Conservation (phyloP, 495 filamentous ascomycete species). For the Annulohypoxylon maeteangense region DNA sequence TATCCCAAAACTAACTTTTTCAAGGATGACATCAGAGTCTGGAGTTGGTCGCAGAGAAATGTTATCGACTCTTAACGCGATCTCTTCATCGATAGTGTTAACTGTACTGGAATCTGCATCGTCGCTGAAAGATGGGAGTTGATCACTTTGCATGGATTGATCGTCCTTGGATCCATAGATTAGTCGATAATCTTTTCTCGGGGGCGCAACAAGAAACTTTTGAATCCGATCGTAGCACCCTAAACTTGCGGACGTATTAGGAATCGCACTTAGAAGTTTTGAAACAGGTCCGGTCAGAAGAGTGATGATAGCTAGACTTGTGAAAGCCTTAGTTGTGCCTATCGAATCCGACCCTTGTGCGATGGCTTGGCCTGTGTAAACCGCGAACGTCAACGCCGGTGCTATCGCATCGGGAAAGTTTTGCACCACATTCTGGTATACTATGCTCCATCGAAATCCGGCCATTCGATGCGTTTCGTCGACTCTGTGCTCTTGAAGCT, state of each 20-base stretch:
- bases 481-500: not conserved
- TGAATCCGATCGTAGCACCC: not conserved
- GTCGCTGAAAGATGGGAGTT: not conserved
- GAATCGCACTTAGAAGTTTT: not conserved
- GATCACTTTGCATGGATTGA: not conserved
- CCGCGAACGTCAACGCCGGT: not conserved
- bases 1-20: not conserved
- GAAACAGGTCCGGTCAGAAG: not conserved
- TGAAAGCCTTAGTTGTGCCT: not conserved
- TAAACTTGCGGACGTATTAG: not conserved
- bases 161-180: not conserved
- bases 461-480: conserved; percentile 1
- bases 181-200: not conserved
- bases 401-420: not conserved
- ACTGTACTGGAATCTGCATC: not conserved
- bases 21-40: not conserved
- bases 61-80: not conserved
- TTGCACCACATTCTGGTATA: not conserved
- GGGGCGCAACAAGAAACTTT: not conserved
- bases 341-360: not conserved
- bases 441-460: not conserved
- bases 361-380: not conserved
- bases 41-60: not conserved
- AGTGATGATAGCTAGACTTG: not conserved
- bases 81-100: not conserved